A percentile compares a stretch with the other conserved stretches of the same genome.
Evolutionary conservation across 78 protist species (phyloP).

Genomic region (Guillardia theta): DNA sequence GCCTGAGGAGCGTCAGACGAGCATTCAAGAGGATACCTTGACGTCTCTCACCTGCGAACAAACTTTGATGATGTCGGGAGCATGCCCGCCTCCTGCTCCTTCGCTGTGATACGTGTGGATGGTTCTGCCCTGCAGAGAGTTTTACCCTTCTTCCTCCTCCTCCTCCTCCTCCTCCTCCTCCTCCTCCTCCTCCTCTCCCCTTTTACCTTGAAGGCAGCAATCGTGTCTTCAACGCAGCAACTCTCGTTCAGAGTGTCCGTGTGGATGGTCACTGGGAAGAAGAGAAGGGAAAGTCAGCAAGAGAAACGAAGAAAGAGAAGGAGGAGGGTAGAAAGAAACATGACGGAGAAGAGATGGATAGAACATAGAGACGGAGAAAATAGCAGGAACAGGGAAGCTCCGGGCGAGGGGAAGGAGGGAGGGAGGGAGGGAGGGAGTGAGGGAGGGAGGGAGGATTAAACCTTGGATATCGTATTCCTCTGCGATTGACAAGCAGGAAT

Average conservation of each 20-base stretch:
- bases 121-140: neutral
- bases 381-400: neutral
- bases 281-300: neutral
- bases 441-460: neutral
- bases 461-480: slow-evolving; percentile 52
- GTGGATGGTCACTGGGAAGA: slow-evolving; percentile 47
- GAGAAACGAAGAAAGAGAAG: neutral
- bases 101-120: slow-evolving; percentile 64
- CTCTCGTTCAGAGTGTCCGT: slow-evolving; percentile 65
- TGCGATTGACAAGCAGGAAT: slow-evolving; percentile 44
- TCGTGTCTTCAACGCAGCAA: slow-evolving; percentile 47
- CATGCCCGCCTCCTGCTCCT: slow-evolving; percentile 65
- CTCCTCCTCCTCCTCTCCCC: neutral
- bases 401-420: neutral
- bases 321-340: neutral
- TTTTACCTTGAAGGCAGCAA: slow-evolving; percentile 42
- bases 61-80: slow-evolving; percentile 60
- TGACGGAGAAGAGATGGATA: neutral
- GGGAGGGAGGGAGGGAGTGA: neutral
- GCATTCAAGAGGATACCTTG: neutral
- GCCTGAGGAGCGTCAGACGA: neutral
- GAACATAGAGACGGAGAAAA: neutral
- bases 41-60: neutral
- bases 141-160: neutral
- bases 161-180: neutral